phyloP scores from a whole-genome alignment of 140 eudicot species.

The Cichorium intybus region DNA sequence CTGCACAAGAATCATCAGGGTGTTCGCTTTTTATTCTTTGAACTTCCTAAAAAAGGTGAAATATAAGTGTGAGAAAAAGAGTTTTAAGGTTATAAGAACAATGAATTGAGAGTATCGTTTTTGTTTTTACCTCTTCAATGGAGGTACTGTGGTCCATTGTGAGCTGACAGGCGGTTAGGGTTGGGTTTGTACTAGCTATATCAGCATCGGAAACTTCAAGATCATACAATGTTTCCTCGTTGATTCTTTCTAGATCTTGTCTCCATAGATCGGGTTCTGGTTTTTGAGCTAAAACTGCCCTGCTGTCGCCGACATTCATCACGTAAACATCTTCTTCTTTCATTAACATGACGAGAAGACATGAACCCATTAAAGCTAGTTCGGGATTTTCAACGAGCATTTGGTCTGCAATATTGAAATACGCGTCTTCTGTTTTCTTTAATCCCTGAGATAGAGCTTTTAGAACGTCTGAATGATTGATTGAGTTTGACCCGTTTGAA shows the following conservation, averaged over 20 bases:
- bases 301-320: slow-evolving; percentile 94
- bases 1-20: slow-evolving; percentile 71
- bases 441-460: slow-evolving; percentile 79
- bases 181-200: slow-evolving; percentile 31
- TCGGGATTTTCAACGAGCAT: slow-evolving; percentile 91
- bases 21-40: slow-evolving; percentile 73
- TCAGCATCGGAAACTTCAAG: slow-evolving; percentile 69
- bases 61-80: not conserved
- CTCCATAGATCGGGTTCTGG: slow-evolving; percentile 85
- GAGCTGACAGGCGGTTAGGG: slow-evolving; percentile 73
- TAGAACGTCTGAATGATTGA: slow-evolving; percentile 72
- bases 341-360: slow-evolving; percentile 96
- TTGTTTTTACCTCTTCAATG: slow-evolving; percentile 60
- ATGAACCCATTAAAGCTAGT: slow-evolving; percentile 95
- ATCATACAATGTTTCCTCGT: slow-evolving; percentile 86
- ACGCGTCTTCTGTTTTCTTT: slow-evolving; percentile 85
- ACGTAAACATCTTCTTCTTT: slow-evolving; percentile 96
- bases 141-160: slow-evolving; percentile 92
- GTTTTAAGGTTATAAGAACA: slow-evolving; percentile 10
- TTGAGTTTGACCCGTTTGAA: slow-evolving; percentile 38
- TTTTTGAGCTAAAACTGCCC: slow-evolving; percentile 84
- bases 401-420: slow-evolving; percentile 80
- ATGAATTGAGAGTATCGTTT: not conserved
- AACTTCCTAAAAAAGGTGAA: slow-evolving; percentile 60
- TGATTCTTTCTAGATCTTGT: slow-evolving; percentile 89